phyloP scores from a whole-genome alignment of 1,284 basidiomycete genomes.

The Papiliotrema nemorosa region DNA sequence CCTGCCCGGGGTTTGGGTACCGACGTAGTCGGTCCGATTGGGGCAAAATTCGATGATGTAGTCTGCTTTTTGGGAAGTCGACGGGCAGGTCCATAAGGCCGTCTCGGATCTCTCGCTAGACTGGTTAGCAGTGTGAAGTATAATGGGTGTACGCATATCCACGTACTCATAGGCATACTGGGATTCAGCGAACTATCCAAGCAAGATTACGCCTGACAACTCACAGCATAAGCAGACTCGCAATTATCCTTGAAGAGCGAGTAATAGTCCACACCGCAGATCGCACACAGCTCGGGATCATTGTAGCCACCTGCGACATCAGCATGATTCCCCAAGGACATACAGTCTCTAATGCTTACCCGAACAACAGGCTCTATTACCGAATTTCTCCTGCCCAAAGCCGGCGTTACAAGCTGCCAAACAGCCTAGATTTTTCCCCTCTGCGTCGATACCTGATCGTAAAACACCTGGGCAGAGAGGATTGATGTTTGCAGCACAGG shows the following conservation, averaged over 20 bases:
- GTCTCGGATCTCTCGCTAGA: constrained; percentile 26
- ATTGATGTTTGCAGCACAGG: constrained; percentile 28
- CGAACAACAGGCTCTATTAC: constrained; percentile 30
- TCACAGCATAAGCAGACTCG: constrained; percentile 29
- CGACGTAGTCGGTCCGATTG: constrained; percentile 19
- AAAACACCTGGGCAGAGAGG: constrained; percentile 19
- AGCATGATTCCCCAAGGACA: background rate
- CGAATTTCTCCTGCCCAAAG: constrained; percentile 24
- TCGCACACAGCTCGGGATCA: constrained; percentile 19
- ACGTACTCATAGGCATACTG: constrained; percentile 32
- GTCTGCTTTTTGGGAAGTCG: constrained; percentile 12
- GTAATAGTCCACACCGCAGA: constrained; percentile 35
- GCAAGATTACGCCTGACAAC: background rate
- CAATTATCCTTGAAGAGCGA: constrained; percentile 34
- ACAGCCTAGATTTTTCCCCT: constrained; percentile 28
- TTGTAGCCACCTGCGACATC: constrained; percentile 20
- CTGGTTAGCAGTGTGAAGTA: background rate
- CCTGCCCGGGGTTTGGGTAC: constrained; percentile 14
- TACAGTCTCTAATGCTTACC: constrained; percentile 7
- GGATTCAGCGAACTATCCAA: constrained; percentile 4
- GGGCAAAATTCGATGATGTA: constrained; percentile 39
- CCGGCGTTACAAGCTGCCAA: constrained; percentile 24
- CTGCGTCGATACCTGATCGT: constrained; percentile 17
- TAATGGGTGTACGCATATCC: background rate
- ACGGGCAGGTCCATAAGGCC: constrained; percentile 24